Evolutionary conservation across 805 yeast species (phyloP), one percentile per base, ranked within the genome.

Genomic region (Candida orba): DNA sequence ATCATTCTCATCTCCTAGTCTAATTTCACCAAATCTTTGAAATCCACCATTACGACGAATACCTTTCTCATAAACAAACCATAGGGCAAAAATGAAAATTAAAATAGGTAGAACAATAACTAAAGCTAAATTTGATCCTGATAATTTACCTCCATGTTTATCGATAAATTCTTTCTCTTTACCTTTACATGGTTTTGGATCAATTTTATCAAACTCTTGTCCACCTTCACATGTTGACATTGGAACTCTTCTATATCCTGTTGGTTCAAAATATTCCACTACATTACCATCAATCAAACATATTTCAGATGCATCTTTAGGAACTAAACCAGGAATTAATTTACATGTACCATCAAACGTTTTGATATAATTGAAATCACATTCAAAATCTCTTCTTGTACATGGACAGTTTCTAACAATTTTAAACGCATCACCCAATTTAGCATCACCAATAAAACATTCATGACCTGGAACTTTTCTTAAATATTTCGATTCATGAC

Each of bases 201-300:
- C 68, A 63, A 79, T 74, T 22, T 73, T 69, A 58, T 86, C 97
- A 43, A 86, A 73, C 45, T 73, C 71, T 45, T 78, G 63, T 2
- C 98, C 98, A 13, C 89, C 95, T 37, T 69, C 72, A 67, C 99
- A 93, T 0, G 96, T 86, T 10, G 93, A 83, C 48, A 85, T 60
- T 2, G 96, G 91, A 24, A 90, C 75, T 54, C 80, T 80, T 60
- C 99, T 77, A 62, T 93, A 93, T 0, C 99, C 99, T 0, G 98
- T 88, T 10, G 96, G 88, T 54, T 81, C 84, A 67, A 78, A 86
- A 61, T 78, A 90, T 58, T 85, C 88, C 49, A 81, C 63, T 0
- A 73, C 72, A 39, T 72, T 72, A 6, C 75, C 67, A 43, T 73
- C 71, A 35, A 43, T 30, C 42, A 67, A 70, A 62, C 98, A 87